Base-by-base conservation (phyloP, 371 early-diverging fungal genomes). In the Mucor piriformis region DNA sequence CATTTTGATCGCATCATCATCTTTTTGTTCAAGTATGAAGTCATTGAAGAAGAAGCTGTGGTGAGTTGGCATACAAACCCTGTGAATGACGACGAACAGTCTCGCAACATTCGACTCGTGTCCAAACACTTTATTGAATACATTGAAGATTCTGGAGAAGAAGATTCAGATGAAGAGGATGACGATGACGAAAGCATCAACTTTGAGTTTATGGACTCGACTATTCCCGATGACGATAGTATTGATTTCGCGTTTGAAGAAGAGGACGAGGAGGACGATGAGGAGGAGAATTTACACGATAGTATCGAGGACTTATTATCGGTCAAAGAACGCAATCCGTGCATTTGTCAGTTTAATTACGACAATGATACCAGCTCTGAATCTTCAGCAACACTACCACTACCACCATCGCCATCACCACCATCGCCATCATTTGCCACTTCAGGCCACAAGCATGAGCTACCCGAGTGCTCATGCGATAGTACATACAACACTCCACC, bases 21-120 rank as follows among this genome's bases (percentile, higher is more conserved):
- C 8, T 65, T 73, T 64, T 57, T 81, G 2, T 75, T 70, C 54
- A 75, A 75, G 34, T 70, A 75, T 46, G 69, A 77, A 37, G 72
- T 81, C 20, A 57, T 81, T 5, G 70, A 76, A 48, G 69, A 63
- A 13, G 81, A 81, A 24, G 77, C 76, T 0, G 59, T 74, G 6
- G 35, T 64, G 3, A 13, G 38, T 16, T 81, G 81, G 81, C 76
- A 77, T 77, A 62, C 68, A 12, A 18, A 48, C 23, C 55, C 64
- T 32, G 21, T 54, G 25, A 40, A 47, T 29, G 34, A 55, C 6
- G 54, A 56, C 18, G 46, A 55, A 1, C 25, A 50, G 15, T 57
- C 58, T 16, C 29, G 21, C 16, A 32, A 63, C 20, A 47, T 63
- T 33, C 63, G 59, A 20, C 3, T 13, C 3, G 35, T 58, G 1